A percentile compares a stretch with the other conserved stretches of the same genome.
phyloP scores from a whole-genome alignment of 108 stramenopile genomes.

The Aureococcus anophagefferens region DNA sequence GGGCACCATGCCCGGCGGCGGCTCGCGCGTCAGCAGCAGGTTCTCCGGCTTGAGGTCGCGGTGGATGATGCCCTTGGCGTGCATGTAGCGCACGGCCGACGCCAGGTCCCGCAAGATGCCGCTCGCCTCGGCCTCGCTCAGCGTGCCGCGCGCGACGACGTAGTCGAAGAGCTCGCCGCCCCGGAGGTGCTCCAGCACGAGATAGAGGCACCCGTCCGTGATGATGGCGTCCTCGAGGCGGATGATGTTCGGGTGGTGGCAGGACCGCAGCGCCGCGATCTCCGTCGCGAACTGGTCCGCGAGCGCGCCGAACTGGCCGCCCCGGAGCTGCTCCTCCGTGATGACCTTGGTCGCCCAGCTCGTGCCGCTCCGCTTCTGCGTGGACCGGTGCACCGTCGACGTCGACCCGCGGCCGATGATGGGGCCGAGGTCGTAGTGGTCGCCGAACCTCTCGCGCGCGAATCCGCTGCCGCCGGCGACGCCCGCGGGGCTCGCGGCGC shows the following conservation, averaged over 20 bases:
- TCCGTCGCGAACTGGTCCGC: constrained; percentile 90
- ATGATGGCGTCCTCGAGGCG: constrained; percentile 82
- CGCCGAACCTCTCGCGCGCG: background rate
- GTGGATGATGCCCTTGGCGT: constrained; percentile 84
- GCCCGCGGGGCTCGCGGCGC: too few relatives aligned
- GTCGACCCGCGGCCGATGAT: background rate
- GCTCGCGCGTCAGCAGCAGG: constrained; percentile 53
- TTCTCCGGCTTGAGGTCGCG: constrained; percentile 95
- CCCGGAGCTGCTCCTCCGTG: constrained; percentile 73
- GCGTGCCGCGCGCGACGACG: constrained; percentile 58
- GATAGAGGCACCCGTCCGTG: constrained; percentile 76
- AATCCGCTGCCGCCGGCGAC: too few relatives aligned
- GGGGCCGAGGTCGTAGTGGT: background rate
- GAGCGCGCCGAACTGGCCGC: constrained; percentile 70
- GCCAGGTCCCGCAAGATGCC: constrained; percentile 77
- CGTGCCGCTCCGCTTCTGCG: constrained; percentile 25
- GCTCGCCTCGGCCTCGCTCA: constrained; percentile 79
- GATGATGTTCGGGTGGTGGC: constrained; percentile 60
- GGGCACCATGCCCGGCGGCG: constrained; percentile 28
- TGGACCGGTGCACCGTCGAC: background rate
- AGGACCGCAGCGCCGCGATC: constrained; percentile 58
- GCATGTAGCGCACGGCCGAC: constrained; percentile 89
- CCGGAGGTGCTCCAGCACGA: constrained; percentile 94
- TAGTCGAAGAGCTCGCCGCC: constrained; percentile 98
- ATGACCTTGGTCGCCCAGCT: constrained; percentile 90